Evolutionary conservation across 768 basidiomycete species (phyloP), one percentile per base, ranked within the genome.

Genomic region (Auricularia sp.): DNA sequence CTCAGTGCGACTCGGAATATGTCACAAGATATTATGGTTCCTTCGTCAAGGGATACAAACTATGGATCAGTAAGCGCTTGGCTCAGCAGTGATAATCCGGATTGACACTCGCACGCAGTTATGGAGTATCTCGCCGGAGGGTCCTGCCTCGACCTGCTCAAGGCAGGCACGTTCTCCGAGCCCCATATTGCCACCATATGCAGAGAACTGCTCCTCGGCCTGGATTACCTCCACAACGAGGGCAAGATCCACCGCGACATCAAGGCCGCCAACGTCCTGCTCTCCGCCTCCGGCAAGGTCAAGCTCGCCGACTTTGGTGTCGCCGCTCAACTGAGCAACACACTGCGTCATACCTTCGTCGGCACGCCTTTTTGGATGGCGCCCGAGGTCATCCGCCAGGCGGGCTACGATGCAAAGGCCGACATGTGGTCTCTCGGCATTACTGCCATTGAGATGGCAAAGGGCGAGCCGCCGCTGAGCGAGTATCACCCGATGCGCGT

Each of bases 401-500:
- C 94, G 5, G 96, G 95, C 1, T 98, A 98, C 75, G 94, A 98
- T 72, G 83, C 86, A 2, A 93, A 94, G 75, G 96, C 96, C 2
- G 96, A 98, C 74, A 88, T 98, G 80, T 98, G 96, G 96, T 94
- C 91, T 72, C 78, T 98, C 61, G 96, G 96, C 23, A 99, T 99
- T 73, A 98, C 96, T 1, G 94, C 93, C 63, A 97, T 98, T 61
- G 96, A 98, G 79, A 88, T 99, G 88, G 95, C 96, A 2, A 93
- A 91, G 70, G 97, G 97, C 54, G 94, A 98, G 70, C 97, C 97
- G 0, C 97, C 97, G 7, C 76, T 98, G 64, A 90, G 93, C 3
- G 96, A 98, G 74, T 96, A 98, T 73, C 97, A 98, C 71, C 97
- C 95, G 0, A 98, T 98, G 97, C 85, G 97, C 35, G 96, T 99